Evolutionary conservation across 2,329 filamentous ascomycete species (phyloP), one percentile per base, ranked within the genome.

Genomic region (Talaromyces sp.): DNA sequence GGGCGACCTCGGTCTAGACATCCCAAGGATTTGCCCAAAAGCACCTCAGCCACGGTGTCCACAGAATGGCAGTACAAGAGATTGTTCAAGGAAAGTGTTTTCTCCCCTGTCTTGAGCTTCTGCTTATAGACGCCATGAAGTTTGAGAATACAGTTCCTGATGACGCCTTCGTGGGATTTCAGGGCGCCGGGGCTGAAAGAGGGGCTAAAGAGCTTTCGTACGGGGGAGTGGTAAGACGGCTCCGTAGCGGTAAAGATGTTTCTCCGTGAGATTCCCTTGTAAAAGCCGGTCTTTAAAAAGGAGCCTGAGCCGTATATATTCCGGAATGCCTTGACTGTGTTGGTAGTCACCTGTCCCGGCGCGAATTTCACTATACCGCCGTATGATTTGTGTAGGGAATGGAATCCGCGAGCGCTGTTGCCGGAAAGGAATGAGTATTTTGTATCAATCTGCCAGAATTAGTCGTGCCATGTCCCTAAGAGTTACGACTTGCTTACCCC

Each of bases 211-310:
- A 69, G 61, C 59, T 69, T 69, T 26, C 67, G 66, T 1, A 68
- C 64, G 2, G 62, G 61, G 2, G 66, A 58, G 59, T 69, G 67
- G 53, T 69, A 69, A 51, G 56, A n/a, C 0, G 67, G 64, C 10
- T 69, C 67, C 1, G 63, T 60, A 0, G 67, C 67, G 1, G 67
- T 69, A 60, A 69, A 69, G 43, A 69, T 61, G 46, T 69, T 69
- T 4, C 64, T 61, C 6, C 66, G 62, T 3, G 67, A 68, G 54
- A 69, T 69, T 21, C 62, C 65, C 35, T 58, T 63, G 61, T 69
- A 69, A 55, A 69, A 69, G 49, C 56, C 55, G 2, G 67, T 65
- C 55, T 69, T 69, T 3, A 68, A 63, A 35, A 69, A 69, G 1
- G 64, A 58, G 11, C 65, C 66, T 5, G 62, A 60, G 11, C 64